Conservation (phyloP, 305 asterid genomes). For the Fraxinus dipetala region DNA sequence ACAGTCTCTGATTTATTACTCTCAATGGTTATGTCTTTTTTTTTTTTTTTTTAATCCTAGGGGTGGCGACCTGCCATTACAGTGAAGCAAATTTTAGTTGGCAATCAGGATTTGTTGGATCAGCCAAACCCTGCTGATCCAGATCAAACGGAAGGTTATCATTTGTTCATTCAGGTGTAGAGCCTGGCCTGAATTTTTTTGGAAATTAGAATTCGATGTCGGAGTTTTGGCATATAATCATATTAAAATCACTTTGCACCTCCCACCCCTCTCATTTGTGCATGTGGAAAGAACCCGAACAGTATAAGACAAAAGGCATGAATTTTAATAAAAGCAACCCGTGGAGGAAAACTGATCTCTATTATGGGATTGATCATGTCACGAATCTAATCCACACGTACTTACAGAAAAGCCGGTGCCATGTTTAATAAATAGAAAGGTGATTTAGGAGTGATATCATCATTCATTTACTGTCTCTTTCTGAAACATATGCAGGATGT, state of each 20-base stretch:
- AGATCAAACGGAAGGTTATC: constrained; percentile 93
- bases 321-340: no score
- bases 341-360: no score
- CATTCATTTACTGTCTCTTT: background rate
- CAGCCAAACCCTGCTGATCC: constrained; percentile 91
- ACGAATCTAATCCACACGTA: no score
- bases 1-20: background rate
- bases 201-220: background rate
- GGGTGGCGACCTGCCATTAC: constrained; percentile 99
- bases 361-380: no score
- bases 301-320: no score
- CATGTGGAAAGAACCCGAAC: no score
- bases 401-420: no score
- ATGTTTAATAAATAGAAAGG: no score
- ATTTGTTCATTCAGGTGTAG: constrained; percentile 76
- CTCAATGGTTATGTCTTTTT: background rate
- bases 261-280: no score
- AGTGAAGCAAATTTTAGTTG: constrained; percentile 86
- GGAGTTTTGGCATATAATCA: background rate
- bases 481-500: constrained; percentile 42
- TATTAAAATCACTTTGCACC: background rate
- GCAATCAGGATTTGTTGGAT: constrained; percentile 81
- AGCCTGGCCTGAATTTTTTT: background rate
- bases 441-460: background rate
- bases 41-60: constrained; percentile 28